A percentile compares a stretch with the other conserved stretches of the same genome.
These are phyloP conservation scores for Myrmaecium sp. DNA, from an alignment of 2,329 filamentous ascomycete genomes.

Conservation along the genomic window DNA sequence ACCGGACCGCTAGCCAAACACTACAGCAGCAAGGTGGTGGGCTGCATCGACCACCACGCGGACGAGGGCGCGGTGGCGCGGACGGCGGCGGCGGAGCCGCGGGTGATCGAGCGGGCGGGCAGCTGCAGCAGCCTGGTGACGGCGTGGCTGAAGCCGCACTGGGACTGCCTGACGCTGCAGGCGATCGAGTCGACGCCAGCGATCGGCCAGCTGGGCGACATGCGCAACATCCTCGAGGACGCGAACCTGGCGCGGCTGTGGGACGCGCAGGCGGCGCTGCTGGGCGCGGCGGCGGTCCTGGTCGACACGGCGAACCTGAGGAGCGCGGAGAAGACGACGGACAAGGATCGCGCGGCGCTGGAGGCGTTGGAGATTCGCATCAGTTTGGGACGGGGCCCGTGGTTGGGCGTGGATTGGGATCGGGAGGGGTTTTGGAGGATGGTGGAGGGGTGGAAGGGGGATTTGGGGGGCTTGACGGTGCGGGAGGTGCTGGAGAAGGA, in stretches of 20 bases:
- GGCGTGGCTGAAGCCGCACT: slow-evolving; percentile 38
- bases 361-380: slow-evolving; percentile 42
- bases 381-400: slow-evolving; percentile 5
- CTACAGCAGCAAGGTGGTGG: slow-evolving; percentile 38
- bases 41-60: slow-evolving; percentile 63
- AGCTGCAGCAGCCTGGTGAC: slow-evolving; percentile 59
- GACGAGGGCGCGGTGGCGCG: slow-evolving; percentile 44
- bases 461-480: slow-evolving; percentile 43
- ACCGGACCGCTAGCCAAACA: slow-evolving; percentile 41
- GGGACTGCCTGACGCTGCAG: slow-evolving; percentile 33
- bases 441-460: slow-evolving; percentile 47
- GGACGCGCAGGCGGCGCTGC: slow-evolving; percentile 44
- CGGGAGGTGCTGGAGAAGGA: slow-evolving; percentile 62
- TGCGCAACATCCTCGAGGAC: slow-evolving; percentile 16
- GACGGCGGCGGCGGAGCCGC: slow-evolving; percentile 32
- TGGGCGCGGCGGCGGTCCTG: slow-evolving; percentile 54
- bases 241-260: slow-evolving; percentile 20
- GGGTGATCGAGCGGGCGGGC: slow-evolving; percentile 48
- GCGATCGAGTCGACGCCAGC: slow-evolving; percentile 25
- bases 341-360: slow-evolving; percentile 41
- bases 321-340: slow-evolving; percentile 43
- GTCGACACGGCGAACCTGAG: slow-evolving; percentile 55
- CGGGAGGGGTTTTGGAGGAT: slow-evolving; percentile 39
- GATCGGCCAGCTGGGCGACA: slow-evolving; percentile 22
- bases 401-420: slow-evolving; percentile 29